Base-by-base conservation (phyloP, 2,329 filamentous ascomycete genomes). In the Tolypocladium amazonense region DNA sequence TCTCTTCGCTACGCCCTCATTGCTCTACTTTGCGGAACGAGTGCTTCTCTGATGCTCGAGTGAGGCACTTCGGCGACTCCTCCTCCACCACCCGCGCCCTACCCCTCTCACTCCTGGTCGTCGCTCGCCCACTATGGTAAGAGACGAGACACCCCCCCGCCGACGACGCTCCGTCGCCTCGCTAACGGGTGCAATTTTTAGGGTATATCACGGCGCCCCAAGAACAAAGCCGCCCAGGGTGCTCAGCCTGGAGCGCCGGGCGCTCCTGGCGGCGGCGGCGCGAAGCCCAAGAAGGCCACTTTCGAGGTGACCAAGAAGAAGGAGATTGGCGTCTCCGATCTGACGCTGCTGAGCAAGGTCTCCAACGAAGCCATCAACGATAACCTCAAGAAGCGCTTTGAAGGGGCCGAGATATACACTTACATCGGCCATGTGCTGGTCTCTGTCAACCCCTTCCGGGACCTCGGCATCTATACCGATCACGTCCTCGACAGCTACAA, bases 381-480 rank as follows among this genome's bases (percentile, higher is more conserved):
- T 60, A 99, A 99, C 75, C 75, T 99, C 74, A 96, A 97, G 82
- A 95, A 97, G 80, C 87, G 94, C 63, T 99, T 99, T 76, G 91
- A 97, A 73, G 92, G 93, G 81, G 88, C 83, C 74, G 93, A 99
- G 77, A 99, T 99, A 74, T 99, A 99, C 79, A 99, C 94, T 71
- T 99, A 99, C 76, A 99, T 99, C 73, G 94, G 94, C 78, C 93
- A 97, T 88, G 94, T 99, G 76, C 77, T 99, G 82, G 94, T 99
- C 67, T 97, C 94, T 45, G 94, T 99, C 74, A 99, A 99, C 76
- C 94, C 94, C 41, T 99, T 99, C 76, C 87, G 91, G 72, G 94
- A 99, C 72, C 82, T 96, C 79, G 94, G 94, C 60, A 97, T 99
- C 77, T 99, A 99, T 77, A 97, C 93, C 74, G 93, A 97, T 66